These are phyloP conservation scores for Aspergillus persii DNA, from an alignment of 2,329 filamentous ascomycete species.

Conservation along the genomic window DNA sequence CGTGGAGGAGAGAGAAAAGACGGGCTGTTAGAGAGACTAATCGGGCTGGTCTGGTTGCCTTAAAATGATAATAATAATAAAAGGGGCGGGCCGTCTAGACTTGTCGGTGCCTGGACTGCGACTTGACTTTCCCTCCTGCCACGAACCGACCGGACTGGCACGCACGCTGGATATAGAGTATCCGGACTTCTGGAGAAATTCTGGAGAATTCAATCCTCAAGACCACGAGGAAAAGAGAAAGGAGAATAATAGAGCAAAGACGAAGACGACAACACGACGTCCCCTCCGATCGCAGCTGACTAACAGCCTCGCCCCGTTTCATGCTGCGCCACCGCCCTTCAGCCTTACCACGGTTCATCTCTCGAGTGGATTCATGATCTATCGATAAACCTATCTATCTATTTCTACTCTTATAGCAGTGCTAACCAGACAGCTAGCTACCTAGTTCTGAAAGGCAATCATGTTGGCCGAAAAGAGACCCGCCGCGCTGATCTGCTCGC, in stretches of 20 bases:
- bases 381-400: too few relatives aligned
- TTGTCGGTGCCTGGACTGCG: too few relatives aligned
- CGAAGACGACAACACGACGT: background rate
- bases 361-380: too few relatives aligned
- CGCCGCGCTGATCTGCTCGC: slow-evolving; percentile 28
- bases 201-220: too few relatives aligned
- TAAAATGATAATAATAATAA: background rate
- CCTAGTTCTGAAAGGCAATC: background rate
- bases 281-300: background rate
- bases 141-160: too few relatives aligned
- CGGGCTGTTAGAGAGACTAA: background rate
- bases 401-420: too few relatives aligned
- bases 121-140: too few relatives aligned
- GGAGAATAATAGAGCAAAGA: background rate
- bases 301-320: background rate
- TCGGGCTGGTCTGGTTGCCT: background rate
- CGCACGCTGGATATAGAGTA: too few relatives aligned
- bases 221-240: background rate
- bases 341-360: background rate
- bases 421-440: too few relatives aligned
- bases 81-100: background rate
- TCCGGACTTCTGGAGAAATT: too few relatives aligned
- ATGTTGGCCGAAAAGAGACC: background rate
- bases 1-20: background rate
- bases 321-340: background rate